Base-by-base conservation (phyloP, 169 alveolate species). In the Plasmodium vivax region DNA sequence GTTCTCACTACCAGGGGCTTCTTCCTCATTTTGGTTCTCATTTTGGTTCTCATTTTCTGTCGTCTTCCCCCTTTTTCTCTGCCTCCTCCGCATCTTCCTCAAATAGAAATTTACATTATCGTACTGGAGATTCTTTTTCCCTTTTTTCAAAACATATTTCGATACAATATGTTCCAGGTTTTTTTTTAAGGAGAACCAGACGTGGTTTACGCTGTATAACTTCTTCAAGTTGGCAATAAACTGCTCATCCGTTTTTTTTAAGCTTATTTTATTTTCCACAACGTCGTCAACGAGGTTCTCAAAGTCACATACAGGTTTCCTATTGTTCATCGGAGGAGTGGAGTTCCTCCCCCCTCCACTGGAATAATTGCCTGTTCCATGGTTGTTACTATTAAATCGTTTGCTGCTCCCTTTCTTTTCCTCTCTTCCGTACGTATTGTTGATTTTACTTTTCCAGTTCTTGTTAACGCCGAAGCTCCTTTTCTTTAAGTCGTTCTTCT, bases 21-120 rank as follows among this genome's bases (percentile, higher is more conserved):
- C 16, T 58, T 88, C 68, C n/a, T 30, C 82, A 56, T 77, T 80
- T 38, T 62, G 0, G 27, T 23, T 23, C 27, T 23, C 27, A 23
- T 23, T 23, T 23, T 23, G 27, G 27, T 23, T 23, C 27, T 23
- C 83, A 30, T 58, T 90, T 81, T 27, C 30, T 7, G 30, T 88
- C 32, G 2, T 1, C 19, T 80, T 71, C 8, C 27, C 38, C 43
- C 43, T 58, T 23, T 80, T 68, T 34, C 12, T 19, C 51, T 79
- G 34, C 41, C 81, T 87, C n/a, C 41, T 77, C n/a, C 81, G 74
- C 56, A 87, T 54, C 45, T 87, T 87, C 73, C 80, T 90, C 27
- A 90, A 45, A 81, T 90, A 90, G 36, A 90, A 90, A 90, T 90
- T 90, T 90, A 90, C 30, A 38, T 90, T 72, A 71, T 90, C 94